Evolutionary conservation across 1,284 basidiomycete species (phyloP).

Genomic region (Ustilago shanxiensis): DNA sequence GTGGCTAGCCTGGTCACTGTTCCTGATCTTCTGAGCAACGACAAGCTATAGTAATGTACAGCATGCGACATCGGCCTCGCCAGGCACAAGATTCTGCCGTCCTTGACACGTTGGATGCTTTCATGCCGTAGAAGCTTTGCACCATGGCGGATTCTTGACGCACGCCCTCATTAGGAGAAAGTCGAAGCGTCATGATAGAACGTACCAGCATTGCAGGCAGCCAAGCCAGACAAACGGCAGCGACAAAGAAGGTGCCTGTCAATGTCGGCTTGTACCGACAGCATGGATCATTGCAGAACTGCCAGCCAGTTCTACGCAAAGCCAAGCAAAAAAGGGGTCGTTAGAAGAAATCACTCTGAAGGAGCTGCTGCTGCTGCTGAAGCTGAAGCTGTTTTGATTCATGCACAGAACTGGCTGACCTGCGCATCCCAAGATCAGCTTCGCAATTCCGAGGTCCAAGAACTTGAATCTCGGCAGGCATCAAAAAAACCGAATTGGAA

Average conservation of each 20-base stretch:
- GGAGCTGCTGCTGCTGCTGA: too few species aligned
- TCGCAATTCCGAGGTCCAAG: background rate
- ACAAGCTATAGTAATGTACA: too few species aligned
- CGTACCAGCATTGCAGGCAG: background rate
- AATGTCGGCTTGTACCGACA: background rate
- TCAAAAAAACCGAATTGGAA: too few species aligned
- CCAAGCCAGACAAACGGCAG: background rate
- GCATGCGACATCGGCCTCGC: background rate
- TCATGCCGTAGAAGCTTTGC: background rate
- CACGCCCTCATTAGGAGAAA: background rate
- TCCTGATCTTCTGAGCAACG: too few species aligned
- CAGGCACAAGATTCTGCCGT: background rate
- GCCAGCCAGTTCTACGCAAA: background rate
- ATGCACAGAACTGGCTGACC: too few species aligned
- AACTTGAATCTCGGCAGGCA: background rate
- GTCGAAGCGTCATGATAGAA: background rate
- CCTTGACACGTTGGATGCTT: too few species aligned
- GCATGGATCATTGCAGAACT: background rate
- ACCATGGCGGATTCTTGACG: background rate
- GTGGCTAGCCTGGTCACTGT: background rate
- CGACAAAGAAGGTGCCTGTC: too few species aligned
- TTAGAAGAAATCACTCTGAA: too few species aligned
- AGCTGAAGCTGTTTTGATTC: too few species aligned
- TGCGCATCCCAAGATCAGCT: background rate
- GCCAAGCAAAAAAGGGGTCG: background rate